phyloP scores from a whole-genome alignment of 2,329 filamentous ascomycete genomes.

The Geosmithia putterillii region DNA sequence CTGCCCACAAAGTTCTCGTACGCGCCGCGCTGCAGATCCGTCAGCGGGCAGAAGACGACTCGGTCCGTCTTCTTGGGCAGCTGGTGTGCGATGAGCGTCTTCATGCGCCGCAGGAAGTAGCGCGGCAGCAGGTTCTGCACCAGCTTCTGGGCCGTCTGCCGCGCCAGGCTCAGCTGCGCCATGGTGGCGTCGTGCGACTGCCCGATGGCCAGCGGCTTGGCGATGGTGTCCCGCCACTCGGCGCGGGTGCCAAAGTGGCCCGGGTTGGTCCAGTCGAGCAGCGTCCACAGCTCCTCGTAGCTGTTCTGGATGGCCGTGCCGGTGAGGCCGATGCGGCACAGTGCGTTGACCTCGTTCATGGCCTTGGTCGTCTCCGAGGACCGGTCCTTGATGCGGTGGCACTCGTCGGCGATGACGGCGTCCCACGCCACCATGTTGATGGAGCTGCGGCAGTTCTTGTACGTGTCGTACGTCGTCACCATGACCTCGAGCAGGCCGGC shows the following conservation, averaged over 20 bases:
- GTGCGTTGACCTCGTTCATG: slow-evolving; percentile 81
- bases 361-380: slow-evolving; percentile 67
- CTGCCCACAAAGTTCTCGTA: slow-evolving; percentile 71
- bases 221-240: slow-evolving; percentile 71
- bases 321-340: slow-evolving; percentile 86
- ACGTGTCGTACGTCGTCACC: slow-evolving; percentile 90
- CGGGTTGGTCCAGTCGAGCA: slow-evolving; percentile 93
- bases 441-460: slow-evolving; percentile 59
- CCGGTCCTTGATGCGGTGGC: slow-evolving; percentile 75
- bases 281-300: slow-evolving; percentile 92
- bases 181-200: slow-evolving; percentile 88
- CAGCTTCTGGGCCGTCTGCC: slow-evolving; percentile 72
- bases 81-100: slow-evolving; percentile 81
- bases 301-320: slow-evolving; percentile 97
- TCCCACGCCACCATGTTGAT: slow-evolving; percentile 89
- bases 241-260: slow-evolving; percentile 51
- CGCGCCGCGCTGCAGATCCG: slow-evolving; percentile 64
- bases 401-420: slow-evolving; percentile 88
- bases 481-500: slow-evolving; percentile 76
- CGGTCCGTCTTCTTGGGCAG: slow-evolving; percentile 89
- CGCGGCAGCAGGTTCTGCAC: slow-evolving; percentile 77
- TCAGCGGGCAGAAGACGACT: slow-evolving; percentile 90
- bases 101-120: slow-evolving; percentile 88
- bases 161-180: slow-evolving; percentile 66
- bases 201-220: slow-evolving; percentile 68